phyloP scores from a whole-genome alignment of 176 grass and related monocot genomes.

The Aegilops longissima region DNA sequence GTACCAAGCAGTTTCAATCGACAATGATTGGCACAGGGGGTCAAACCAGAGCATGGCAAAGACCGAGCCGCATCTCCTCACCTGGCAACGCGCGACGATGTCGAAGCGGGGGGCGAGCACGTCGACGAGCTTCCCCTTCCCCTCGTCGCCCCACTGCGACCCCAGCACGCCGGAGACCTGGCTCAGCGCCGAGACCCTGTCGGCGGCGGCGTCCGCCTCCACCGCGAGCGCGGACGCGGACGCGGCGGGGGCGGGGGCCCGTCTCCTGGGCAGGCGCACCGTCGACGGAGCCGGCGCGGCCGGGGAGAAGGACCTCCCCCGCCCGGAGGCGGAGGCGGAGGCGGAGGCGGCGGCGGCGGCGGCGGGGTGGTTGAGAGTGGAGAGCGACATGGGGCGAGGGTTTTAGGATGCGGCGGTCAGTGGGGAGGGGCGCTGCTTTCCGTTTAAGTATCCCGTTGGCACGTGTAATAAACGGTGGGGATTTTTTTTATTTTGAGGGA shows the following conservation, averaged over 20 bases:
- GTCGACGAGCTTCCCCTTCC: conserved; percentile 86
- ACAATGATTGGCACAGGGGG: conserved; percentile 8
- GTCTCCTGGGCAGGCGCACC: conserved; percentile 8
- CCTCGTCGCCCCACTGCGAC: conserved; percentile 90
- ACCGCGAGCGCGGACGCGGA: conserved; percentile 29
- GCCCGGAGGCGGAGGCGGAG: background rate
- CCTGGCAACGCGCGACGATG: conserved; percentile 80
- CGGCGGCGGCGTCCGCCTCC: conserved; percentile 38
- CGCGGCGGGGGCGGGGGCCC: background rate
- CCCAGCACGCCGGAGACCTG: conserved; percentile 77
- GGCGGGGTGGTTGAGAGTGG: conserved; percentile 35
- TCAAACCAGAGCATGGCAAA: background rate
- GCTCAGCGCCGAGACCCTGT: conserved; percentile 55
- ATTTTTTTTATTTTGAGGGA: background rate
- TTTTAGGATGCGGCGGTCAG: conserved; percentile 16
- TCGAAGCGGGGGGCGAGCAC: conserved; percentile 68
- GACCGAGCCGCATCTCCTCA: conserved; percentile 1
- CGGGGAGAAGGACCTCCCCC: conserved; percentile 20
- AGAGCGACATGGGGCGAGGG: conserved; percentile 34
- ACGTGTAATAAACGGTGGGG: background rate
- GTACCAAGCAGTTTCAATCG: background rate
- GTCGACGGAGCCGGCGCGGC: conserved; percentile 4
- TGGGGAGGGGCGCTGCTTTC: background rate
- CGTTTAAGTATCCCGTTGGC: background rate
- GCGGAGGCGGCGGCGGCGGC: conserved; percentile 23